Base-by-base conservation (phyloP, 2,329 filamentous ascomycete species). In the Stachybotrys chlorohalonatus region DNA sequence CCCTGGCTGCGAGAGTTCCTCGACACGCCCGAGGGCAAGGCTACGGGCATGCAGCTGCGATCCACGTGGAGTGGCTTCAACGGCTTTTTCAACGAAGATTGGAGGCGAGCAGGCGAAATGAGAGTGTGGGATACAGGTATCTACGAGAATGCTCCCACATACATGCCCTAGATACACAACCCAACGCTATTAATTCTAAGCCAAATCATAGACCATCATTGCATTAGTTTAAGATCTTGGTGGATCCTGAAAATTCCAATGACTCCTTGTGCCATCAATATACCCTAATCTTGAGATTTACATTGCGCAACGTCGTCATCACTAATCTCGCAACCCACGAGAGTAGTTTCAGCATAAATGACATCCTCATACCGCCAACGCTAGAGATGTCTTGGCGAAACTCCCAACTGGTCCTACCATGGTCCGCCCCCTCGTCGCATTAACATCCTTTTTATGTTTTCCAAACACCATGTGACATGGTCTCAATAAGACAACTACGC, bases 71-170 rank as follows among this genome's bases (percentile, higher is more conserved):
- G 71, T 46, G 75, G 72, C 3, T 82, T 77, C 68, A 86, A 86
- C 63, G 83, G 81, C 11, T 68, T 82, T 51, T 85, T 84, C 64
- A 82, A 81, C 58, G 83, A 86, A 64, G 83, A 86, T 64, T 75
- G 72, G 68, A 72, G 82, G 54, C 74, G 83, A 54, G 66, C 71
- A 2, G 83, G 83, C 1, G 72, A 73, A 57, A 70, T 86, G 59
- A 72, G 85, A 31, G 80, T 86, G 16, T 86, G 83, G 83, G 76
- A 81, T 49, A 79, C 76, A 3, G 72, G 72, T 5, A 55, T 73
- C 16, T 70, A 70, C 51, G 55, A 58, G 15, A 56, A 60, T 11
- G 49, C 50, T 6, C 54, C 53, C 3, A 11, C 45, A 7, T 15
- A 49, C 31, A 59, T 54, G 49, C 36, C 45, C 17, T 1, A 51